Conservation (phyloP, 2,329 filamentous ascomycete species). For the Exophiala sp. region DNA sequence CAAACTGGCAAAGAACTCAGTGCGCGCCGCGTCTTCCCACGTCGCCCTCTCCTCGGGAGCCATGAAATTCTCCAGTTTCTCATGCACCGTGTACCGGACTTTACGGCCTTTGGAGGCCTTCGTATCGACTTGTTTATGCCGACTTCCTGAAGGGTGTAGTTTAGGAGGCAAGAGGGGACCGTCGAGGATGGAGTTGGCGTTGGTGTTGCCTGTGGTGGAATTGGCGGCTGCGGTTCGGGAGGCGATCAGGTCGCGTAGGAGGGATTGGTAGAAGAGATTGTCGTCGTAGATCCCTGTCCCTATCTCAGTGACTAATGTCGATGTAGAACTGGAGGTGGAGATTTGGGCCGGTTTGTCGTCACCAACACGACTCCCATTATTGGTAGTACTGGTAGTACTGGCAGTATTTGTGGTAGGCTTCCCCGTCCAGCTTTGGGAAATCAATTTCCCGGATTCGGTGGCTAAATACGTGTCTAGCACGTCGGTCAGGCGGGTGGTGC, state of each 20-base stretch:
- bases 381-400: neutral
- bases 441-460: slow-evolving; percentile 35
- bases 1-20: slow-evolving; percentile 67
- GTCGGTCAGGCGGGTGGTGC: slow-evolving; percentile 46
- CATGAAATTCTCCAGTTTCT: slow-evolving; percentile 98
- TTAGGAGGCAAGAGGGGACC: slow-evolving; percentile 37
- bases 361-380: neutral
- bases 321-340: no score
- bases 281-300: slow-evolving; percentile 76
- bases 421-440: neutral
- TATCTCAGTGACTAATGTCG: slow-evolving; percentile 1
- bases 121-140: slow-evolving; percentile 76
- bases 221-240: slow-evolving; percentile 52
- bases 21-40: slow-evolving; percentile 77
- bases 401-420: neutral
- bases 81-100: slow-evolving; percentile 88
- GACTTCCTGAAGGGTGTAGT: slow-evolving; percentile 40
- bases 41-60: slow-evolving; percentile 65
- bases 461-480: slow-evolving; percentile 43
- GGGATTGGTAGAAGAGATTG: slow-evolving; percentile 85
- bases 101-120: slow-evolving; percentile 94
- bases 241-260: slow-evolving; percentile 89
- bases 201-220: slow-evolving; percentile 22
- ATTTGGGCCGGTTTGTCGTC: neutral
- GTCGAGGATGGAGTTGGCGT: slow-evolving; percentile 37